Evolutionary conservation across 768 basidiomycete genomes (phyloP).

Genomic region (Termitomyces sp.): DNA sequence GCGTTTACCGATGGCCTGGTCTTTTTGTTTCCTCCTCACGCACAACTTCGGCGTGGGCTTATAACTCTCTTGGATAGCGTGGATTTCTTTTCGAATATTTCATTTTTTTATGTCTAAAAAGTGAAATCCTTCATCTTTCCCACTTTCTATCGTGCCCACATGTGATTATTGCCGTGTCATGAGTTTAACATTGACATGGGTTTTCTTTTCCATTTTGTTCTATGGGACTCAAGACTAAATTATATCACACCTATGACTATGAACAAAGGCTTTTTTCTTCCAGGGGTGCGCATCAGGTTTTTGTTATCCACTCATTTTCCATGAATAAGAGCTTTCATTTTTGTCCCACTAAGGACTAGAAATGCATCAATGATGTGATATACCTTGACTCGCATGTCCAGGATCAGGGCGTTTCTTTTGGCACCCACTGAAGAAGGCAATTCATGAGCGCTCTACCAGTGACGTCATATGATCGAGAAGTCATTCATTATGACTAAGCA

Average conservation of each 20-base stretch:
- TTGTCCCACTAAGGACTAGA: background rate
- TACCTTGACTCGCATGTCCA: background rate
- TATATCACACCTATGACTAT: too few relatives aligned
- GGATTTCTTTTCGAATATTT: background rate
- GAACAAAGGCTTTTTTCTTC: too few relatives aligned
- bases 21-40: background rate
- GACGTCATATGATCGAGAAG: too few relatives aligned
- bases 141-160: background rate
- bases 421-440: too few relatives aligned
- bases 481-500: too few relatives aligned
- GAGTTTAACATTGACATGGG: too few relatives aligned
- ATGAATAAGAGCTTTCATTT: background rate
- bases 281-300: too few relatives aligned
- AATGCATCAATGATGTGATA: background rate
- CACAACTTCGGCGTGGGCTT: background rate
- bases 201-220: too few relatives aligned
- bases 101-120: background rate
- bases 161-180: too few relatives aligned
- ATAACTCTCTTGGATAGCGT: background rate
- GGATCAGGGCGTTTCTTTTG: background rate
- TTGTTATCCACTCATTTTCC: too few relatives aligned
- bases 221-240: too few relatives aligned
- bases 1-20: background rate
- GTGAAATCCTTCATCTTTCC: background rate
- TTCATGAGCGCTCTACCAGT: too few relatives aligned